These are phyloP conservation scores for Pyricularia sp. DNA, from an alignment of 2,329 filamentous ascomycete genomes.

Conservation along the genomic window DNA sequence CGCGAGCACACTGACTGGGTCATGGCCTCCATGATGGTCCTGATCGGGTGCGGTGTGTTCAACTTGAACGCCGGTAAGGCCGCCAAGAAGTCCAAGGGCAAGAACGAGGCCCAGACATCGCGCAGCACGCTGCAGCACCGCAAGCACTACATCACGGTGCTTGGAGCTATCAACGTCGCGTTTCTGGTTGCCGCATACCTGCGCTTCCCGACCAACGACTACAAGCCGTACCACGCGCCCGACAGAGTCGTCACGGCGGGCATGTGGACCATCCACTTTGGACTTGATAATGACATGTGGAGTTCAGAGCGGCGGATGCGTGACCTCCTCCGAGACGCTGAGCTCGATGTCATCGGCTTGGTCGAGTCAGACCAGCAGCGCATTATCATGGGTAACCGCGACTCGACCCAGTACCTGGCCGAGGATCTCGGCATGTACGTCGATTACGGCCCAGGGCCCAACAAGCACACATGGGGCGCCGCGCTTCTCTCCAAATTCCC, in stretches of 20 bases:
- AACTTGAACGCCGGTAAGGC: slow-evolving; percentile 39
- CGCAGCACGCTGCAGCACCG: slow-evolving; percentile 25
- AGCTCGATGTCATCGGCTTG: slow-evolving; percentile 92
- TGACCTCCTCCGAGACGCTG: slow-evolving; percentile 81
- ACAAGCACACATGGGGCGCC: slow-evolving; percentile 97
- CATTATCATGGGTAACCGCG: slow-evolving; percentile 99
- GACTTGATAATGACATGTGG: slow-evolving; percentile 98
- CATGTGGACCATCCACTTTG: slow-evolving; percentile 99
- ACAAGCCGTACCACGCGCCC: slow-evolving; percentile 76
- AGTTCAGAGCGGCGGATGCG: slow-evolving; percentile 89
- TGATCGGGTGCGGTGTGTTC: slow-evolving; percentile 76
- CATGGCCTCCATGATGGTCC: slow-evolving; percentile 74
- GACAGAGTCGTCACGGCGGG: slow-evolving; percentile 83
- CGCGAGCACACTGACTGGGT: slow-evolving; percentile 94
- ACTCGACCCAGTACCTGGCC: slow-evolving; percentile 86
- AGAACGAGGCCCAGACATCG: slow-evolving; percentile 24
- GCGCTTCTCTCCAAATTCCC: slow-evolving; percentile 94
- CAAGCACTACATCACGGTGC: slow-evolving; percentile 40
- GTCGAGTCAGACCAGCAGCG: slow-evolving; percentile 88
- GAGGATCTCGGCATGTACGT: slow-evolving; percentile 98
- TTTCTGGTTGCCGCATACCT: slow-evolving; percentile 72
- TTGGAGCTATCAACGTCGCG: slow-evolving; percentile 66
- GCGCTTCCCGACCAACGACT: slow-evolving; percentile 86
- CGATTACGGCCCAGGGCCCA: slow-evolving; percentile 90
- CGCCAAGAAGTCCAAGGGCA: slow-evolving; percentile 2